phyloP scores from a whole-genome alignment of 2,329 filamentous ascomycete genomes.

The Lachnum nothofagi region DNA sequence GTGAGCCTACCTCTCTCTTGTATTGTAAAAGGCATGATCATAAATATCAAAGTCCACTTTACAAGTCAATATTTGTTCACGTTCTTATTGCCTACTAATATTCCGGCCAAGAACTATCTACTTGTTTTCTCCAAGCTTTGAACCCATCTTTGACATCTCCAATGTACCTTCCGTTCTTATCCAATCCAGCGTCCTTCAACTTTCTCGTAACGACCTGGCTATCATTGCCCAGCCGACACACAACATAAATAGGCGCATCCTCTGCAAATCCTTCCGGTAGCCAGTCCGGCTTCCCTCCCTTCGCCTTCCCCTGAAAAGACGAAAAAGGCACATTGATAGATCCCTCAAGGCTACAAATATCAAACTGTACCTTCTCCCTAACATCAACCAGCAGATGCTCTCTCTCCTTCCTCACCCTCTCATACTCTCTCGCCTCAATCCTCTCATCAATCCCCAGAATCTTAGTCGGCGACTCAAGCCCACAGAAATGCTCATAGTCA shows the following conservation, averaged over 20 bases:
- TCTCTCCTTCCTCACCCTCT: conserved; percentile 20
- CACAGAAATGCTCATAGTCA: conserved; percentile 86
- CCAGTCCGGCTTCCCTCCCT: conserved; percentile 29
- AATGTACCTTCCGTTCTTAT: conserved; percentile 33
- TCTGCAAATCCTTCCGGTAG: conserved; percentile 37
- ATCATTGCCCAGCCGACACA: conserved; percentile 74
- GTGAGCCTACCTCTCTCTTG: conserved; percentile 8
- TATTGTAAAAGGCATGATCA: conserved; percentile 1
- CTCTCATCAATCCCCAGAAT: conserved; percentile 61
- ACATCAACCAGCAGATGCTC: conserved; percentile 71
- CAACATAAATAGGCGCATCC: conserved; percentile 58
- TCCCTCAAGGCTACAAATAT: conserved; percentile 69
- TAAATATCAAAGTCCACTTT: conserved; percentile 9
- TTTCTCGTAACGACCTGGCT: conserved; percentile 65
- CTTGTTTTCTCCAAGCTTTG: conserved; percentile 63
- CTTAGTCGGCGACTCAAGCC: conserved; percentile 50
- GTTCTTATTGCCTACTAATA: conserved; percentile 36
- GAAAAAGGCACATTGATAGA: conserved; percentile 73
- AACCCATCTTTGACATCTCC: conserved; percentile 68
- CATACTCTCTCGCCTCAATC: conserved; percentile 59
- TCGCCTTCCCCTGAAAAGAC: conserved; percentile 35
- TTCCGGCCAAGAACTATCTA: conserved; percentile 56
- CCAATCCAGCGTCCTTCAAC: conserved; percentile 55
- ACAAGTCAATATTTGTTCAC: neutral
- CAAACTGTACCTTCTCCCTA: conserved; percentile 77